Evolutionary conservation across 2,329 filamentous ascomycete species (phyloP), one percentile per base, ranked within the genome.

Genomic region (Fusarium multiceps): DNA sequence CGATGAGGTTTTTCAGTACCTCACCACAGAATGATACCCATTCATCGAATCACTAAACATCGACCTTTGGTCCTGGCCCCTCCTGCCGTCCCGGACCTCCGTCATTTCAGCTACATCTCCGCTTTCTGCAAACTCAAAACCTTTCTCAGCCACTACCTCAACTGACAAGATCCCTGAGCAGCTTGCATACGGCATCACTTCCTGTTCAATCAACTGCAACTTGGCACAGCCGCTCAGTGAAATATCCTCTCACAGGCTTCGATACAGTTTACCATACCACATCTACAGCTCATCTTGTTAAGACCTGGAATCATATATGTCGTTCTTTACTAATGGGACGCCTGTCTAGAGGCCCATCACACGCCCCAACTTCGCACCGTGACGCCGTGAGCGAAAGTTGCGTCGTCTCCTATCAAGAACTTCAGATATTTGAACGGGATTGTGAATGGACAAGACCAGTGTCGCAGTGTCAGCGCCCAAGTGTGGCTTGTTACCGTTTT

Each of bases 91-190:
- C 51, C 50, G 27, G 23, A 64, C 32, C 54, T 68, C 63, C 67
- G 63, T 70, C 67, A 70, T 71, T 70, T 71, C 68, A 70, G 68
- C 68, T 71, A 27, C 63, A 43, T 47, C 67, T 71, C 68, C 68
- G 63, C 68, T 71, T 71, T 50, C 59, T 42, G 51, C 46, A 27
- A 70, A 70, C 68, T 71, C 68, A 70, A 70, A 70, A 68, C 55
- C 40, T 68, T 60, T 60, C 51, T 53, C 63, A 70, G 58, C 68
- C 63, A 70, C 68, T 68, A 42, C 47, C 30, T 62, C 58, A 47
- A 71, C 51, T 32, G 43, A 66, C 43, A 66, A 37, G 64, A 70
- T 58, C 63, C 67, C 53, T 63, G 58, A 43, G 60, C 42, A 37
- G 32, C 47, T 67, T 56, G 56, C 42, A 66, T 66, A 16, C 48